phyloP scores from a whole-genome alignment of 1,284 basidiomycete species.

The Fomitopsis pinicola region DNA sequence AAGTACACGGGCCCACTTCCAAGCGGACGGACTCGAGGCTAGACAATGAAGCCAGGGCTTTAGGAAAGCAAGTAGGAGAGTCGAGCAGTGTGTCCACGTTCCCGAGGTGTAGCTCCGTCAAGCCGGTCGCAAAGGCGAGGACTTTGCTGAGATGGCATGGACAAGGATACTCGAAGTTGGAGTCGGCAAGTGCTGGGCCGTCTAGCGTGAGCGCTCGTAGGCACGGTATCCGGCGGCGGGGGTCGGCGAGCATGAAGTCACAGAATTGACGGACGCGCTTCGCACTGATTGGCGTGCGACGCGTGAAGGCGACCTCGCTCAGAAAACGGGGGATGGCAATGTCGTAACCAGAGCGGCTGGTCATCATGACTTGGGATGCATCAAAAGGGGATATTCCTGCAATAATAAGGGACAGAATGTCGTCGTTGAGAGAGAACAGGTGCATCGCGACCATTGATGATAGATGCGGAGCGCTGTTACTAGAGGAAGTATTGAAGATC shows the following conservation, averaged over 20 bases:
- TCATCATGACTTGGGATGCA: background rate
- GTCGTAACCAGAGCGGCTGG: background rate
- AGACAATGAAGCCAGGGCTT: background rate
- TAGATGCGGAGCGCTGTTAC: too few species aligned
- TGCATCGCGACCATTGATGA: too few species aligned
- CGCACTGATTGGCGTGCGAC: background rate
- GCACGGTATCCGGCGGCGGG: background rate
- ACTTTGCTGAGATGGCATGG: background rate
- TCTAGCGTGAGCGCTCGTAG: background rate
- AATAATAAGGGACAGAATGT: background rate
- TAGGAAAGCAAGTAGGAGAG: background rate
- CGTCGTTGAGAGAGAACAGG: background rate
- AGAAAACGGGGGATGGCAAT: constrained; percentile 1
- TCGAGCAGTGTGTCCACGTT: background rate
- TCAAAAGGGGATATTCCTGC: background rate
- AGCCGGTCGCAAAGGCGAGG: background rate
- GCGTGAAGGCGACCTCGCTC: background rate
- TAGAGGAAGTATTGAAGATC: too few species aligned
- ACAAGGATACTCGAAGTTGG: too few species aligned
- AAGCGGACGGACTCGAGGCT: background rate
- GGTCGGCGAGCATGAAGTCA: constrained; percentile 1
- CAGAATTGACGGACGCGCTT: background rate
- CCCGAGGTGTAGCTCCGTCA: background rate
- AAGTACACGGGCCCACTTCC: background rate
- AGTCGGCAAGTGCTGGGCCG: background rate